Evolutionary conservation across 768 basidiomycete genomes (phyloP).

Genomic region (Austroboletus festivus): DNA sequence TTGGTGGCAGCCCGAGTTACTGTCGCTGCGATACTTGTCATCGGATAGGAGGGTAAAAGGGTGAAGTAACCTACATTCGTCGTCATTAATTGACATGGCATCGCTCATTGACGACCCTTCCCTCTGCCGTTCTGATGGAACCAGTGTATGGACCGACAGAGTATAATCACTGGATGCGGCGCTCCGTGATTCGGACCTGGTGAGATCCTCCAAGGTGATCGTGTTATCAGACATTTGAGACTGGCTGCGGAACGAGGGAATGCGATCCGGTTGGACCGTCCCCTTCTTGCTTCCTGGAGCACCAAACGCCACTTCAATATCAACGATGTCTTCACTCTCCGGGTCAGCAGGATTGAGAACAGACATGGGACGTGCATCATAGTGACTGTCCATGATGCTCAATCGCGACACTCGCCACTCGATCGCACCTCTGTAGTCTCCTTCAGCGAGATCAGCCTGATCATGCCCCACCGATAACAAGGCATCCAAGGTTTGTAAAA

Average conservation of each 20-base stretch:
- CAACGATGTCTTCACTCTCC: conserved; percentile 51
- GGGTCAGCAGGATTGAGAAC: conserved; percentile 40
- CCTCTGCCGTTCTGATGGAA: conserved; percentile 19
- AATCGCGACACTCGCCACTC: conserved; percentile 74
- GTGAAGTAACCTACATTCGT: conserved; percentile 20
- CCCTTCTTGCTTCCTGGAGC: conserved; percentile 35
- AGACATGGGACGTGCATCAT: conserved; percentile 42
- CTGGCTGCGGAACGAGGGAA: conserved; percentile 30
- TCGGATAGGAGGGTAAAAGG: neutral
- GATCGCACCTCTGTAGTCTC: conserved; percentile 71
- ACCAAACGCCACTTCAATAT: conserved; percentile 52
- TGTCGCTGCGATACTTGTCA: conserved; percentile 19
- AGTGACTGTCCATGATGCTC: conserved; percentile 54
- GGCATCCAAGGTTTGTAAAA: conserved; percentile 59
- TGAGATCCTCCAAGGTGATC: conserved; percentile 30
- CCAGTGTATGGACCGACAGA: conserved; percentile 24
- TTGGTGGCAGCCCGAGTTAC: conserved; percentile 30
- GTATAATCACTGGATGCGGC: conserved; percentile 24
- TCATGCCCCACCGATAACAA: conserved; percentile 64
- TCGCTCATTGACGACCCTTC: conserved; percentile 23
- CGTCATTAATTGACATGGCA: conserved; percentile 17
- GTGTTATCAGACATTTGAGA: conserved; percentile 35
- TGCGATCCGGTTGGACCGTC: conserved; percentile 17
- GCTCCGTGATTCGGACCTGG: conserved; percentile 20
- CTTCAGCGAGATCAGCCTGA: conserved; percentile 65